Evolutionary conservation across 345 rosid genomes (phyloP).

Genomic region (Hypericum androsaemum): DNA sequence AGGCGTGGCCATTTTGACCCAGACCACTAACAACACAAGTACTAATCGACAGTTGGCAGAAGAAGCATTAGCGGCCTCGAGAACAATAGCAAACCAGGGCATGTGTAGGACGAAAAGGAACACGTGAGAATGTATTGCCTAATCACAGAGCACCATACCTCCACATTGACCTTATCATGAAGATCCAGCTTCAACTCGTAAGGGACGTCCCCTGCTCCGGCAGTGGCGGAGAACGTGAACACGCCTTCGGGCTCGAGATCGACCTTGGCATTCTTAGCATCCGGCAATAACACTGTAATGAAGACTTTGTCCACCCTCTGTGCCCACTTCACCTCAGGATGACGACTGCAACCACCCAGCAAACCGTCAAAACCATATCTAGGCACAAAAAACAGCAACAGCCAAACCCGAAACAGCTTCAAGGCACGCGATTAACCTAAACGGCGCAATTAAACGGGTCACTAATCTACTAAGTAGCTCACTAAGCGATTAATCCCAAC

Average conservation of each 20-base stretch:
- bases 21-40: no score
- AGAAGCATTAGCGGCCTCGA: no score
- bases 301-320: conserved; percentile 65
- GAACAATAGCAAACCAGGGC: no score
- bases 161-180: conserved; percentile 68
- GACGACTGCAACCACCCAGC: conserved; percentile 38
- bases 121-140: neutral
- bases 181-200: conserved; percentile 77
- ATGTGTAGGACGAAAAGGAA: no score
- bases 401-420: neutral
- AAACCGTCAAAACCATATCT: neutral
- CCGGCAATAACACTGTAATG: conserved; percentile 56
- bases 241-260: conserved; percentile 71
- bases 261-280: conserved; percentile 64
- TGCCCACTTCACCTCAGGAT: conserved; percentile 88
- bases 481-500: no score
- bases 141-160: conserved; percentile 29
- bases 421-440: no score
- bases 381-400: neutral
- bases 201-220: conserved; percentile 43
- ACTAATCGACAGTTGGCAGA: no score
- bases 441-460: no score
- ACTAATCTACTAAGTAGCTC: no score
- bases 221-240: conserved; percentile 61
- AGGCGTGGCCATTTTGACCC: no score